phyloP scores from a whole-genome alignment of 768 basidiomycete genomes.

The Macrolepiota dolichaula region DNA sequence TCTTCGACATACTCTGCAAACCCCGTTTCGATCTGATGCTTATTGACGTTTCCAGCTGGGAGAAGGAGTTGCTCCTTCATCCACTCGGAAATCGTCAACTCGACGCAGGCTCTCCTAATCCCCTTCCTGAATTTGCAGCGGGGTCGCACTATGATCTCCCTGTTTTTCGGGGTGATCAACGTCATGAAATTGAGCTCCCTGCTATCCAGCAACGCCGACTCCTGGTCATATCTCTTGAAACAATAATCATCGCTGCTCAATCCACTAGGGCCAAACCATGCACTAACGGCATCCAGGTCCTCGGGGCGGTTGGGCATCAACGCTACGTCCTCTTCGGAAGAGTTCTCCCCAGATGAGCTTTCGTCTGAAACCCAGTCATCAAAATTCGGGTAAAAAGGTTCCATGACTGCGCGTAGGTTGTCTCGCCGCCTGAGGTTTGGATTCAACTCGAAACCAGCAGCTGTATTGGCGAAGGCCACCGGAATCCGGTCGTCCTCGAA shows the following conservation, averaged over 20 bases:
- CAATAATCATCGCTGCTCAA: not conserved
- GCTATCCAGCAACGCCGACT: not conserved
- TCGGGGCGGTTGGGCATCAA: not conserved
- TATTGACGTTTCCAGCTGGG: not conserved
- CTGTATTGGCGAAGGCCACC: not conserved
- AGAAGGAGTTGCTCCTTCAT: not conserved
- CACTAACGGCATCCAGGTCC: not conserved
- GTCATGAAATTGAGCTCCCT: not conserved
- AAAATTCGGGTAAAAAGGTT: not conserved
- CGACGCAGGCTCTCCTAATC: not conserved
- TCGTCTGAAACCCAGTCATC: not conserved
- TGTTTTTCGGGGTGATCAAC: not conserved
- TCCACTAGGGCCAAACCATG: not conserved
- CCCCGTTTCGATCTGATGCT: not conserved
- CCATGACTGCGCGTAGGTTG: not conserved
- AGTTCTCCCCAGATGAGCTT: not conserved
- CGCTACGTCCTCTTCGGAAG: not conserved
- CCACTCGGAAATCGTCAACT: slow-evolving; percentile 3
- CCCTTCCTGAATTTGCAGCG: not conserved
- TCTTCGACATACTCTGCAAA: not conserved
- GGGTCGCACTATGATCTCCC: not conserved
- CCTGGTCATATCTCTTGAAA: not conserved
- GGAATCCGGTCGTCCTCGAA: not conserved
- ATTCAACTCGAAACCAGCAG: not conserved
- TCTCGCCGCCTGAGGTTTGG: not conserved